Base-by-base conservation (phyloP, 331 rosid genomes). In the Spiraea crenata region DNA sequence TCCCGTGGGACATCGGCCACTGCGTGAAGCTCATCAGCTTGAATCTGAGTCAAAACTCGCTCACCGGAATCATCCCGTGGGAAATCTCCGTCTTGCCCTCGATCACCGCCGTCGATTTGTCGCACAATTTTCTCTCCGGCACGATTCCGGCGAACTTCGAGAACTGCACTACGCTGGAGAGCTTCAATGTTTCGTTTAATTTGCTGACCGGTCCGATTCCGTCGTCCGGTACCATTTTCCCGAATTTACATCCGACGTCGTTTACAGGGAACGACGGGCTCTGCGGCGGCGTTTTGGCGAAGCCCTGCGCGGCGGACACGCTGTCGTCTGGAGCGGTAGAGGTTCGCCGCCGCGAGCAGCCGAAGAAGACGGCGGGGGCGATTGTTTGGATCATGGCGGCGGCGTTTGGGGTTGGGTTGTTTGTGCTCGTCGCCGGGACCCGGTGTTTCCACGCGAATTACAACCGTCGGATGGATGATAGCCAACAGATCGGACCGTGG, bases 311-410 rank as follows among this genome's bases (percentile, higher is more conserved):
- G 1, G 74, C 63, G 1, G 90, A 82, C 64, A 57, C 84, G 0
- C 62, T 67, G 1, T 25, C 74, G 9, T 55, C 81, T 46, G 82
- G 66, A 0, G 83, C 67, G 16, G 71, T 69, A 16, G 82, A 83
- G 40, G 76, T 70, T 8, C 82, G 42, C 11, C 82, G 66, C 7
- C 76, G 81, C 14, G 74, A 57, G 63, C 86, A 75, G 66, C 97
- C 96, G 3, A 90, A 78, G 80, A 68, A 65, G 52, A 81, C 96
- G 5, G 91, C 96, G 0, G 93, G 96, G 2, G 93, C 98, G 1
- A 83, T 91, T 2, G 89, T 91, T 3, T 95, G 99, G 99, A 84
- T 95, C 5, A 83, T 88, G 55, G 99, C 99, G 0, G 92, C 92
- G 17, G 99, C 96, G 6, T 86, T 91, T 7, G 97, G 92, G 1